A percentile compares a stretch with the other conserved stretches of the same genome.
Evolutionary conservation across 768 basidiomycete genomes (phyloP).

Genomic region (Mycena crocata): DNA sequence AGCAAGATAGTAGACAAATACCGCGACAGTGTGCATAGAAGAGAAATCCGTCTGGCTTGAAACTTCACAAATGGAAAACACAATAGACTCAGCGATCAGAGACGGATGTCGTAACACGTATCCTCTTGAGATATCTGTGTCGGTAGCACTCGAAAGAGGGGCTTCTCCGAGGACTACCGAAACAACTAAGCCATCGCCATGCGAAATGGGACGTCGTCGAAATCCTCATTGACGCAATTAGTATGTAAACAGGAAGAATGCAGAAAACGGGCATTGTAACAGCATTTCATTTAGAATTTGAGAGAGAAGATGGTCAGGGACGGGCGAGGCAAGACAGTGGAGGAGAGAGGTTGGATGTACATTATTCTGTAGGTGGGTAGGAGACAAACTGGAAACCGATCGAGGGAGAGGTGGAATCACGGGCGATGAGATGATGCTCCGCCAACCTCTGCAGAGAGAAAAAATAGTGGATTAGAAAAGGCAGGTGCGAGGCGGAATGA

Average conservation of each 20-base stretch:
- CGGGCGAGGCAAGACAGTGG: neutral
- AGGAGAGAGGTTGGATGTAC: constrained; percentile 10
- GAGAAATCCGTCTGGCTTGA: too few species aligned
- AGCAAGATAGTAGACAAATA: too few species aligned
- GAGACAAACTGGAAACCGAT: neutral
- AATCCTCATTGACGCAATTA: constrained; percentile 24
- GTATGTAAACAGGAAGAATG: constrained; percentile 8
- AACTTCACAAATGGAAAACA: too few species aligned
- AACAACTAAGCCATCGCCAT: too few species aligned
- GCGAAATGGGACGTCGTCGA: too few species aligned
- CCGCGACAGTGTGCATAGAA: too few species aligned
- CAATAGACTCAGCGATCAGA: too few species aligned
- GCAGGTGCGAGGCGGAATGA: neutral
- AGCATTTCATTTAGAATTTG: constrained; percentile 16
- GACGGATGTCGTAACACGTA: too few species aligned
- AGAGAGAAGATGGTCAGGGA: constrained; percentile 3
- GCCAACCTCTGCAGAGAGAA: constrained; percentile 55
- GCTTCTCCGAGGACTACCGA: too few species aligned
- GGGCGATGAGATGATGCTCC: constrained; percentile 41
- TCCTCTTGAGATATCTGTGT: too few species aligned
- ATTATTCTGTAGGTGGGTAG: constrained; percentile 18
- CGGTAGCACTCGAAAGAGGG: too few species aligned
- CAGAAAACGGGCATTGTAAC: constrained; percentile 16
- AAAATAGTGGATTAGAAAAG: constrained; percentile 20
- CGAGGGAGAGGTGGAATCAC: constrained; percentile 17